phyloP scores from a whole-genome alignment of 208 protist genomes.

The Acanthamoeba sp. region DNA sequence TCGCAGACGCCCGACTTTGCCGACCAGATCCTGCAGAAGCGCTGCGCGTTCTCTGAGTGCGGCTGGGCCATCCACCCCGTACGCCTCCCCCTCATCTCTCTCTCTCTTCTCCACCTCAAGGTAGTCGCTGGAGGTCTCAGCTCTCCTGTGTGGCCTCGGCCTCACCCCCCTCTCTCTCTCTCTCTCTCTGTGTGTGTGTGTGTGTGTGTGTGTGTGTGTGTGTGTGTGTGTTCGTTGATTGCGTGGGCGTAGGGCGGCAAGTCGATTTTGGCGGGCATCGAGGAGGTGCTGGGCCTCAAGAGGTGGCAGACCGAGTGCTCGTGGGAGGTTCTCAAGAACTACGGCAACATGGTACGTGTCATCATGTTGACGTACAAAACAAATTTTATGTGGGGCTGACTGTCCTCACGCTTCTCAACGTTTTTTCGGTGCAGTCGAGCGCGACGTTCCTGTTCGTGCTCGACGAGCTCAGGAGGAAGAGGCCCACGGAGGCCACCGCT shows the following conservation, averaged over 20 bases:
- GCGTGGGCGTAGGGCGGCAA: conserved; percentile 43
- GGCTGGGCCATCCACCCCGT: conserved; percentile 57
- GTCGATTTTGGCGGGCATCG: conserved; percentile 20
- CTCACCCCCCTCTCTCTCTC: not conserved
- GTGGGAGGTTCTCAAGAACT: conserved; percentile 53
- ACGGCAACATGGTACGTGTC: conserved; percentile 56
- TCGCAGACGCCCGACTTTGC: conserved; percentile 50
- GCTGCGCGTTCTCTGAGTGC: conserved; percentile 49
- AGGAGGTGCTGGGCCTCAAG: conserved; percentile 20
- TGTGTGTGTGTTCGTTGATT: not conserved
- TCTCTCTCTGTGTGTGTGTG: not conserved
- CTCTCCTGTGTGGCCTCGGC: no score
- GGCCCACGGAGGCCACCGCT: not conserved
- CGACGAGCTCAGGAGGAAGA: conserved; percentile 2
- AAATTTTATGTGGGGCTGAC: not conserved
- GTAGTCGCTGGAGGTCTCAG: no score
- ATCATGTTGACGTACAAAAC: not conserved
- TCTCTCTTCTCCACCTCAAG: no score
- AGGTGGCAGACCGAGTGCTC: conserved; percentile 52
- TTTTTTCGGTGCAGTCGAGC: not conserved
- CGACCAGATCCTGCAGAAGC: conserved; percentile 2
- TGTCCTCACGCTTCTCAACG: not conserved
- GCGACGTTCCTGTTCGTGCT: conserved; percentile 68
- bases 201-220: no score
- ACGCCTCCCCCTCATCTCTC: not conserved